phyloP scores from a whole-genome alignment of 495 filamentous ascomycete species.

The Margaritispora aquatica region DNA sequence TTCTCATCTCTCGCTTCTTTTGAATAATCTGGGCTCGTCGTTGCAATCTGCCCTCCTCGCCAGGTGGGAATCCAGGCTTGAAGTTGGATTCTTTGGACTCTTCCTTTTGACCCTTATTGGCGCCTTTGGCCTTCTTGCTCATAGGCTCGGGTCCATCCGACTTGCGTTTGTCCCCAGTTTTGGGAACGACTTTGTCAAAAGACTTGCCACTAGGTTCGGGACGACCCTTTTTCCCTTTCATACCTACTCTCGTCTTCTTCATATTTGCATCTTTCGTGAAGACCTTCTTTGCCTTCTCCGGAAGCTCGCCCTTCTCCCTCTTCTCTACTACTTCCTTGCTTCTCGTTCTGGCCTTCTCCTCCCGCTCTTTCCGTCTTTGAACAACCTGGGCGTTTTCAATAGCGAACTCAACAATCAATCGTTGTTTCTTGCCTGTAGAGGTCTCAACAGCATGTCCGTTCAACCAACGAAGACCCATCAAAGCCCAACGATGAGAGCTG shows the following conservation, averaged over 20 bases:
- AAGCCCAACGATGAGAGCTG: slow-evolving; percentile 82
- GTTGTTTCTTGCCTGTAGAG: slow-evolving; percentile 40
- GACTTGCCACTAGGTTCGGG: slow-evolving; percentile 21
- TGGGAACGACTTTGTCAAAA: slow-evolving; percentile 23
- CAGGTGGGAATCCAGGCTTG: slow-evolving; percentile 7
- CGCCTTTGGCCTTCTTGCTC: slow-evolving; percentile 3
- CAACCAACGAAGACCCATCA: slow-evolving; percentile 92
- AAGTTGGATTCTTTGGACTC: slow-evolving; percentile 7
- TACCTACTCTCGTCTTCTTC: slow-evolving; percentile 27
- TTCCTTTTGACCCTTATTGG: slow-evolving; percentile 3
- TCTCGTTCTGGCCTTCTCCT: slow-evolving; percentile 52
- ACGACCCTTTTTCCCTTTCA: slow-evolving; percentile 32
- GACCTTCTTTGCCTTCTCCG: slow-evolving; percentile 35
- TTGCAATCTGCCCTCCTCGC: slow-evolving; percentile 48
- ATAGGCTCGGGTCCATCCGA: slow-evolving; percentile 3
- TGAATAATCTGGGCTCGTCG: slow-evolving; percentile 62
- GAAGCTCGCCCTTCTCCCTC: slow-evolving; percentile 30
- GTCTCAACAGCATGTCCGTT: slow-evolving; percentile 71
- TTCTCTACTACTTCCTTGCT: slow-evolving; percentile 21
- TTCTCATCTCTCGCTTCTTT: slow-evolving; percentile 58
- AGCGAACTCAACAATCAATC: slow-evolving; percentile 93
- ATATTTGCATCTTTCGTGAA: slow-evolving; percentile 16
- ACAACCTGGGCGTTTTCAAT: slow-evolving; percentile 98
- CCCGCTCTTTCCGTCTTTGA: slow-evolving; percentile 62
- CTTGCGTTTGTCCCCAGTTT: slow-evolving; percentile 11